These are phyloP conservation scores for Baorangia bicolor DNA, from an alignment of 768 basidiomycete genomes.

Conservation along the genomic window DNA sequence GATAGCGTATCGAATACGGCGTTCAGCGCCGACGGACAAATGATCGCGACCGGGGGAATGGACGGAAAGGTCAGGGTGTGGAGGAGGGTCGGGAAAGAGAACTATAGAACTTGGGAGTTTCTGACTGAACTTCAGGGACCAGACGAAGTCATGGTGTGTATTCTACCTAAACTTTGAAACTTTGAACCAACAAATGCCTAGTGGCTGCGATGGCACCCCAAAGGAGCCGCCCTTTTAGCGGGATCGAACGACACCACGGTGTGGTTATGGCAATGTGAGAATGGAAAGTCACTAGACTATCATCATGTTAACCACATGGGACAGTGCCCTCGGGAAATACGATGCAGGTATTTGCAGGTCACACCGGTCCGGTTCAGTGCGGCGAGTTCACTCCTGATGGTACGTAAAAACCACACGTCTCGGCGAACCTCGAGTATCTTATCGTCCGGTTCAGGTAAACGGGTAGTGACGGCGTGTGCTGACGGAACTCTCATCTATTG, in stretches of 20 bases:
- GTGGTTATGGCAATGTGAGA: constrained; percentile 96
- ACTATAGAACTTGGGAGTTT: constrained; percentile 89
- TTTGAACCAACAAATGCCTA: constrained; percentile 31
- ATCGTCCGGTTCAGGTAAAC: constrained; percentile 57
- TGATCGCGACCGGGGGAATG: constrained; percentile 97
- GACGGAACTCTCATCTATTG: constrained; percentile 84
- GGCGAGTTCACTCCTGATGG: constrained; percentile 94
- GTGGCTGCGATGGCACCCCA: constrained; percentile 98
- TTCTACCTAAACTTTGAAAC: background rate
- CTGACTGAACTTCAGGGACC: constrained; percentile 90
- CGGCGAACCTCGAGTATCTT: background rate
- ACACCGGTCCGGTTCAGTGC: constrained; percentile 78
- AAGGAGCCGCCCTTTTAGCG: constrained; percentile 81
- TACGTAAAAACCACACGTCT: constrained; percentile 22
- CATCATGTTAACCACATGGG: background rate
- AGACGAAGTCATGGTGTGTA: constrained; percentile 88
- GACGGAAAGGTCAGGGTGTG: constrained; percentile 93
- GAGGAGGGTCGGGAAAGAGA: constrained; percentile 75
- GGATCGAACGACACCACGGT: constrained; percentile 92
- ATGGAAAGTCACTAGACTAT: background rate
- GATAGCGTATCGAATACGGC: constrained; percentile 82
- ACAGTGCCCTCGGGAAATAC: constrained; percentile 92
- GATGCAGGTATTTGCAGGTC: constrained; percentile 95
- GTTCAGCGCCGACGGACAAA: constrained; percentile 88
- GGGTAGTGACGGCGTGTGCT: constrained; percentile 82